Evolutionary conservation across 129 eudicot species (phyloP), one percentile per base, ranked within the genome.

Genomic region (Erigeron canadensis): DNA sequence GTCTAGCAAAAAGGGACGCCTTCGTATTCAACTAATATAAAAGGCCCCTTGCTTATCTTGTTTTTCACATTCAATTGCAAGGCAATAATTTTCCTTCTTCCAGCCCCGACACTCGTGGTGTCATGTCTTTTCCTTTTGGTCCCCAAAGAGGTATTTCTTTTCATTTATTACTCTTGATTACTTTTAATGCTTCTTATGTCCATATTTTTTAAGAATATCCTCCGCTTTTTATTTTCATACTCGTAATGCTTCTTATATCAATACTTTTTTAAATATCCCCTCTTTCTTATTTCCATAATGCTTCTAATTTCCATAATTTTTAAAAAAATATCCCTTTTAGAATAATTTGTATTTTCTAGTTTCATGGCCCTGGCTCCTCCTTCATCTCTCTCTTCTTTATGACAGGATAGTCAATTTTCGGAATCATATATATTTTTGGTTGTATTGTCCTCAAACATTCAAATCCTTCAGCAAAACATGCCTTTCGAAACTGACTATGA

Each of bases 51-150:
- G 43, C 6, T 45, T 50, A 10, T 3, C 2, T 46, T 34, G 17
- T 68, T 68, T 46, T 76, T 17, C 37, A 68, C 46, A 51, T 76
- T 76, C 69, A 21, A 64, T 22, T 53, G 39, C 19, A 63, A 57
- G 11, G 28, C 21, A 7, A 6, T 42, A 42, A 10, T n/a, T 75
- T 65, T 28, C 64, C 48, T 66, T 75, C 16, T 65, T 8, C 63
- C 44, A 13, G 38, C 48, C 67, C 47, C 10, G 17, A 40, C n/a
- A 42, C 17, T 44, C 13, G 19, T 63, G 69, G 28, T 40, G 17
- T 63, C 69, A 17, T 63, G 7, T 41, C 69, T 63, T n/a, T 63
- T 41, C 21, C 51, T 63, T 16, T 65, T 42, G 37, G 23, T 45
- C 42, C 38, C 40, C 48, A 38, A 48, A 17, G 61, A 73, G 78